phyloP scores from a whole-genome alignment of 768 basidiomycete genomes.

The Tylopilus plumbeoviolaceoides region DNA sequence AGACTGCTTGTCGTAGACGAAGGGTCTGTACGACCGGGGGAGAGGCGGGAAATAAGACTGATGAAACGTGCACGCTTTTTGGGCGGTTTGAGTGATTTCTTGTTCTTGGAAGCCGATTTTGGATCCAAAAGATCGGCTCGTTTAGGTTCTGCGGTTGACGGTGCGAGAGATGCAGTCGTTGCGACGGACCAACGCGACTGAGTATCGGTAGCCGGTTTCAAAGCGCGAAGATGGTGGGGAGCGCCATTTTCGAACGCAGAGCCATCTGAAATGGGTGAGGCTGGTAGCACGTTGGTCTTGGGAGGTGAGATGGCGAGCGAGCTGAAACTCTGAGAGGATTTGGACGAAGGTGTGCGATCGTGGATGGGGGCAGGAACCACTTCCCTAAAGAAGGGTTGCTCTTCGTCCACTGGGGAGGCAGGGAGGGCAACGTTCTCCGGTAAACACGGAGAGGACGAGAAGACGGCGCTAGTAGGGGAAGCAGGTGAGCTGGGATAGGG shows the following conservation, averaged over 20 bases:
- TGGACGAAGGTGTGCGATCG: slow-evolving; percentile 5
- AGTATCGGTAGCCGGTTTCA: background rate
- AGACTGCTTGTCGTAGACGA: slow-evolving; percentile 6
- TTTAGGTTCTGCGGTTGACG: slow-evolving; percentile 14
- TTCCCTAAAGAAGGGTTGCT: slow-evolving; percentile 5
- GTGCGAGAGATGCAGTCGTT: slow-evolving; percentile 28
- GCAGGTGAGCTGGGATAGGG: slow-evolving; percentile 21
- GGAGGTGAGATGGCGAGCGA: slow-evolving; percentile 4
- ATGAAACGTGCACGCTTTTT: slow-evolving; percentile 32
- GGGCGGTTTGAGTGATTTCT: slow-evolving; percentile 24
- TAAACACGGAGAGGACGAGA: slow-evolving; percentile 12
- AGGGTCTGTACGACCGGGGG: slow-evolving; percentile 25
- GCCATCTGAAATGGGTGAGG: slow-evolving; percentile 3
- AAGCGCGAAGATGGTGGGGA: slow-evolving; percentile 1
- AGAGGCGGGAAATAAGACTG: slow-evolving; percentile 30
- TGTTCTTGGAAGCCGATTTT: slow-evolving; percentile 13
- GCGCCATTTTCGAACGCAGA: background rate
- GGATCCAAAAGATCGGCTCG: background rate
- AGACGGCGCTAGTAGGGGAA: slow-evolving; percentile 19
- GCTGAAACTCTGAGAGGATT: slow-evolving; percentile 5
- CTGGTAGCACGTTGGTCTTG: slow-evolving; percentile 2
- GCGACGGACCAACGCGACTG: slow-evolving; percentile 30
- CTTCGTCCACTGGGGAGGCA: slow-evolving; percentile 18
- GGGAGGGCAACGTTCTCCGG: slow-evolving; percentile 28
- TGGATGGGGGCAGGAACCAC: background rate